Evolutionary conservation across 202 grass and related monocot species (phyloP).

Genomic region (Zizania palustris): DNA sequence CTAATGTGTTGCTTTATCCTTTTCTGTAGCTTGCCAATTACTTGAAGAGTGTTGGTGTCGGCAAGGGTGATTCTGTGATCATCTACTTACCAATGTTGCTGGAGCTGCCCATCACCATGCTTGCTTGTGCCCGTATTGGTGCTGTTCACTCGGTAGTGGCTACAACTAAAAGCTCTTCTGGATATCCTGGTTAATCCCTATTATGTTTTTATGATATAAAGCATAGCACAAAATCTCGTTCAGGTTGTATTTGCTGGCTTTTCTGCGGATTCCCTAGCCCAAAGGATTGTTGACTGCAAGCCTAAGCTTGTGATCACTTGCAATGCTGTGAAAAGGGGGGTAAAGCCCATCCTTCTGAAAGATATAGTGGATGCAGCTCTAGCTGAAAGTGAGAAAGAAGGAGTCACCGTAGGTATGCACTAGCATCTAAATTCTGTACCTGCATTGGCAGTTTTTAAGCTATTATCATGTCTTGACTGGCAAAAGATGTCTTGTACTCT

Average conservation of each 20-base stretch:
- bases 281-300: constrained; percentile 89
- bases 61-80: constrained; percentile 69
- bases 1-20: constrained; percentile 4
- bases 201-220: constrained; percentile 23
- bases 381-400: constrained; percentile 65
- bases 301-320: constrained; percentile 90
- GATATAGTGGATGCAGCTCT: constrained; percentile 83
- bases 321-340: constrained; percentile 81
- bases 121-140: constrained; percentile 80
- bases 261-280: constrained; percentile 79
- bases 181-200: neutral
- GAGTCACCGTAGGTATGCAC: constrained; percentile 72
- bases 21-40: constrained; percentile 70
- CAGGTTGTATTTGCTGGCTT: constrained; percentile 97
- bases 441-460: neutral
- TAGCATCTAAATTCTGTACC: neutral
- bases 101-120: constrained; percentile 81
- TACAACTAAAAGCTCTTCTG: constrained; percentile 22
- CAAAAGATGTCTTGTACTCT: constrained; percentile 12
- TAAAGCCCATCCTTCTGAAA: constrained; percentile 82
- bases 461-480: neutral
- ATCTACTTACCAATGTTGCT: constrained; percentile 85
- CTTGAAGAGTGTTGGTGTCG: constrained; percentile 71
- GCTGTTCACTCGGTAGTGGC: constrained; percentile 72
- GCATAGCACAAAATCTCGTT: neutral